Evolutionary conservation across 345 rosid genomes (phyloP), one percentile per base, ranked within the genome.

Genomic region (Ricinus communis): DNA sequence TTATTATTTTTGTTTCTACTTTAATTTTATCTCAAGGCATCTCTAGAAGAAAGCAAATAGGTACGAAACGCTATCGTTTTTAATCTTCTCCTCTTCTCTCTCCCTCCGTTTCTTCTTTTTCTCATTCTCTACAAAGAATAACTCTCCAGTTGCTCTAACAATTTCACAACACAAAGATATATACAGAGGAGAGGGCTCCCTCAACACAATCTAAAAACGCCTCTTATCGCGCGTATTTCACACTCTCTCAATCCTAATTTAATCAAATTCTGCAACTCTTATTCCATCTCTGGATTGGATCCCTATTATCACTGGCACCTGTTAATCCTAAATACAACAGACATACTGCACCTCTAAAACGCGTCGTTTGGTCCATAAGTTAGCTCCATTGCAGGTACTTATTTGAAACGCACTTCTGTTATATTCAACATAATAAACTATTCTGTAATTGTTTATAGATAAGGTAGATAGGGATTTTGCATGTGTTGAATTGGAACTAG

Each of bases 371-470:
- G 30, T 10, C 22, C 72, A 4, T 25, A 52, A 55, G 27, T 30
- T 24, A 62, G n/a, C 76, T 62, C 68, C 77, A 73, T 84, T 77
- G 62, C 66, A 73, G 77, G 79, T 80, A 78, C 63, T 67, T 31
- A 55, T 7, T 55, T 66, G 52, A 54, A 64, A 11, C 59, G 15
- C 11, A 24, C 36, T 49, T 4, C 71, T 8, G 30, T 38, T 54
- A 28, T 24, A 28, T 8, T 24, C 27, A 22, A 15, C 16, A 12
- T 14, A 24, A 36, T 33, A 33, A 33, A 33, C 41, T 30, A 22
- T 41, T 54, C 0, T 25, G 45, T 66, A 13, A 24, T 73, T 73
- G 68, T 65, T n/a, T 55, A 12, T 61, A 13, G 61, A 61, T 68
- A 64, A 60, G 64, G 36, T 76, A 27, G 60, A 61, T 60, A 30